A percentile compares a stretch with the other conserved stretches of the same genome.
phyloP scores from a whole-genome alignment of 106 monocot species.

The Posidonia australis region DNA sequence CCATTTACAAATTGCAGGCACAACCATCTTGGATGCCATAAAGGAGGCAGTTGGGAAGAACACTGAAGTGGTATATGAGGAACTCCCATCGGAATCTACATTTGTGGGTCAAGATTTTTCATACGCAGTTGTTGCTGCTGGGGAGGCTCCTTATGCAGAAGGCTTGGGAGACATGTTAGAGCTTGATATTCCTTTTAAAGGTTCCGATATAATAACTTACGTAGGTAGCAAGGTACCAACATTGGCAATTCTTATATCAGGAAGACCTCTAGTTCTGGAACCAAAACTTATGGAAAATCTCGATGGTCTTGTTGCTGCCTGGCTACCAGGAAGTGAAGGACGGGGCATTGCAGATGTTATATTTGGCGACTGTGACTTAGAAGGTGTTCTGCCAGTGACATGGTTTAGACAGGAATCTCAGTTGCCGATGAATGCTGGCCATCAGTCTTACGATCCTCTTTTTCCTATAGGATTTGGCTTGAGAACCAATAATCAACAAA shows the following conservation, averaged over 20 bases:
- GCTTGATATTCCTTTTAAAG: constrained; percentile 52
- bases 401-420: constrained; percentile 57
- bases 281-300: constrained; percentile 36
- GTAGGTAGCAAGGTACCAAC: constrained; percentile 59
- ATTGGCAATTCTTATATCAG: constrained; percentile 57
- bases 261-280: constrained; percentile 58
- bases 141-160: constrained; percentile 75
- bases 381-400: constrained; percentile 58
- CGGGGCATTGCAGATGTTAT: constrained; percentile 59
- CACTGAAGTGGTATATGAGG: constrained; percentile 53
- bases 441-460: constrained; percentile 31
- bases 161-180: constrained; percentile 49
- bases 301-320: constrained; percentile 72
- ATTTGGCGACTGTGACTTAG: constrained; percentile 72
- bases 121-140: constrained; percentile 56
- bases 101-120: constrained; percentile 38
- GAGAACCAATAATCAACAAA: constrained; percentile 15
- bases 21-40: constrained; percentile 62
- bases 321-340: constrained; percentile 82
- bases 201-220: constrained; percentile 26
- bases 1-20: constrained; percentile 26
- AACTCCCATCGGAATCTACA: constrained; percentile 38
- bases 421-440: constrained; percentile 38
- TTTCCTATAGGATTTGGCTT: constrained; percentile 82
- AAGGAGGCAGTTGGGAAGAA: constrained; percentile 42